phyloP scores from a whole-genome alignment of 2,329 filamentous ascomycete species.

The Colletotrichum abscissum region DNA sequence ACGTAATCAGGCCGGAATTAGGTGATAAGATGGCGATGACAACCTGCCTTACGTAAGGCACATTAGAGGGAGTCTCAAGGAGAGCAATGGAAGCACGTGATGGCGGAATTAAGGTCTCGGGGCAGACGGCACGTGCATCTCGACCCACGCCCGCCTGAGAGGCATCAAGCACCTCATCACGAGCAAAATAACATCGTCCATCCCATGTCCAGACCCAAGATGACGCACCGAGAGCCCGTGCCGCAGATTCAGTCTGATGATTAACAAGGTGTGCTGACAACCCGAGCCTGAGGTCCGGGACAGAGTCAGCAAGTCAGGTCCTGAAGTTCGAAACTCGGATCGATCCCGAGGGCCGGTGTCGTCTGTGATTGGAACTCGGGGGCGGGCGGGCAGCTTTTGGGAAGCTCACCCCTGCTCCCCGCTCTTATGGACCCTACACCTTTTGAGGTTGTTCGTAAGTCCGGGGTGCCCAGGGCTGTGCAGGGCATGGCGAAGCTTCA shows the following conservation, averaged over 20 bases:
- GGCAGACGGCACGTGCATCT: background rate
- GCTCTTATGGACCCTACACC: background rate
- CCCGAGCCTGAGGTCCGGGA: background rate
- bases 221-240: background rate
- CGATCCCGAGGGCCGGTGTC: slow-evolving; percentile 1
- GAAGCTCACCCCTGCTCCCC: slow-evolving; percentile 8
- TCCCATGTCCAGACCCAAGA: background rate
- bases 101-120: background rate
- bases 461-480: slow-evolving; percentile 15
- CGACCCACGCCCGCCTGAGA: background rate
- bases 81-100: background rate
- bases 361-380: background rate
- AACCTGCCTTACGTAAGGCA: background rate
- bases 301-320: background rate
- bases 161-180: background rate
- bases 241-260: background rate
- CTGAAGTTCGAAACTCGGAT: slow-evolving; percentile 8
- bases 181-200: background rate
- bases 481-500: slow-evolving; percentile 28
- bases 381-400: background rate
- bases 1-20: background rate
- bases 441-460: background rate
- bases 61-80: too few relatives aligned
- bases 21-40: background rate
- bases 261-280: background rate